Base-by-base conservation (phyloP, 148 eudicot genomes). In the Diospyros kaki region DNA sequence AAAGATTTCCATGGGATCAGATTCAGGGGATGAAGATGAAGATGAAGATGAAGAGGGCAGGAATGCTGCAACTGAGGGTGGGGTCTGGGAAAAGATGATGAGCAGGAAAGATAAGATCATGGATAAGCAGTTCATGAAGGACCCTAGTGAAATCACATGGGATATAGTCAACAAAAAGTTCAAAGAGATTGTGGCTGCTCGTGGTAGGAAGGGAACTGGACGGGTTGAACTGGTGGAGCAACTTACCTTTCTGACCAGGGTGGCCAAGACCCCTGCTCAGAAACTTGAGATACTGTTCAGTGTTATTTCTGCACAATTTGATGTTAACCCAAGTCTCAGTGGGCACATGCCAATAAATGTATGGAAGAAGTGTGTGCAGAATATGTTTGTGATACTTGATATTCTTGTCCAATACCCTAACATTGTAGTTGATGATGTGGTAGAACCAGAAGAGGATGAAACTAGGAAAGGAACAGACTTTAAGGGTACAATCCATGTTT, bases 181-280 rank as follows among this genome's bases (percentile, higher is more conserved):
- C 67, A 93, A 89, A 80, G 98, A 93, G 80, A 83, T 91, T 70
- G 84, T 83, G 66, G 91, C 94, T 40, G 91, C 90, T 8, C 93
- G 98, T 75, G 98, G 97, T 50, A 83, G 87, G 78, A 93, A 93
- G 82, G 97, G 98, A 42, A 93, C 98, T 0, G 94, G 93, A 12
- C 86, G 85, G 76, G 84, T 91, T 43, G 98, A 93, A 86, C 86
- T 93, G 50, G 97, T 93, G 60, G 98, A 93, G 81, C 98, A 90
- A 79, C 91, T 93, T 56, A 91, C 97, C 9, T 93, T 93, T 79
- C 88, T 93, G 76, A 89, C 94, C 10, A 84, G 82, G 76, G 97
- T 93, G 77, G 98, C 98, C 4, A 93, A 93, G 85, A 93, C 97
- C 53, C 97, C 98, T 71, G 97, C 97, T 48, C 98, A 93, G 84